Evolutionary conservation across 257 asterid genomes (phyloP).

Genomic region (Eustoma russellianum): DNA sequence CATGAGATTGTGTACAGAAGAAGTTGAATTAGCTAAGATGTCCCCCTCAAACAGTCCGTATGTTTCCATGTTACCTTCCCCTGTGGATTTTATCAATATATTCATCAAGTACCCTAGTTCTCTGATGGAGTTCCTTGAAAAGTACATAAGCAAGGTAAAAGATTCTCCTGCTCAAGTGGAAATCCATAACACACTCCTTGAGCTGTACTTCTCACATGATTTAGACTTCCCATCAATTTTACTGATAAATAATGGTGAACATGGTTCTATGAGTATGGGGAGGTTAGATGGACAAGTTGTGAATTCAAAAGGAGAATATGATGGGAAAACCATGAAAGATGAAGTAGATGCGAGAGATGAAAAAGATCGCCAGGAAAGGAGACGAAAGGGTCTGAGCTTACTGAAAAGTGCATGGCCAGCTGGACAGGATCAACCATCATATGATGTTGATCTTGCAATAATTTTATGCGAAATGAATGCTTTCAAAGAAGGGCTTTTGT

Average conservation of each 20-base stretch:
- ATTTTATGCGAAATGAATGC: slow-evolving; percentile 82
- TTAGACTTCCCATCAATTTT: slow-evolving; percentile 73
- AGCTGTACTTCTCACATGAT: slow-evolving; percentile 72
- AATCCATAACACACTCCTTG: slow-evolving; percentile 81
- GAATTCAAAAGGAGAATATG: slow-evolving; percentile 29
- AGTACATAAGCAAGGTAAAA: slow-evolving; percentile 65
- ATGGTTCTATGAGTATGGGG: slow-evolving; percentile 27
- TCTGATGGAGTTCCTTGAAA: slow-evolving; percentile 88
- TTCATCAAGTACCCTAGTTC: slow-evolving; percentile 76
- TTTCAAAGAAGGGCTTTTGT: slow-evolving; percentile 70
- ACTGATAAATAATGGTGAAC: slow-evolving; percentile 30
- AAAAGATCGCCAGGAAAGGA: slow-evolving; percentile 56
- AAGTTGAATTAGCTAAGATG: slow-evolving; percentile 40
- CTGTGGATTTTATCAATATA: slow-evolving; percentile 89
- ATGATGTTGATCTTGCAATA: slow-evolving; percentile 86
- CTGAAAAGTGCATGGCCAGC: slow-evolving; percentile 91
- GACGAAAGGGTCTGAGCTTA: slow-evolving; percentile 57
- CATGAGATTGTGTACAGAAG: slow-evolving; percentile 92
- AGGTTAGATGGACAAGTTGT: slow-evolving; percentile 20
- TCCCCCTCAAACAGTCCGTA: slow-evolving; percentile 42
- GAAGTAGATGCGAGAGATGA: slow-evolving; percentile 30
- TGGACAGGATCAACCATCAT: slow-evolving; percentile 78
- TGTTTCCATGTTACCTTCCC: slow-evolving; percentile 92
- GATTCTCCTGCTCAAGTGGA: slow-evolving; percentile 98
- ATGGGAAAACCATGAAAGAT: slow-evolving; percentile 25